A percentile compares a stretch with the other conserved stretches of the same genome.
Conservation (phyloP, 805 yeast species). For the Wickerhamomyces alni region DNA sequence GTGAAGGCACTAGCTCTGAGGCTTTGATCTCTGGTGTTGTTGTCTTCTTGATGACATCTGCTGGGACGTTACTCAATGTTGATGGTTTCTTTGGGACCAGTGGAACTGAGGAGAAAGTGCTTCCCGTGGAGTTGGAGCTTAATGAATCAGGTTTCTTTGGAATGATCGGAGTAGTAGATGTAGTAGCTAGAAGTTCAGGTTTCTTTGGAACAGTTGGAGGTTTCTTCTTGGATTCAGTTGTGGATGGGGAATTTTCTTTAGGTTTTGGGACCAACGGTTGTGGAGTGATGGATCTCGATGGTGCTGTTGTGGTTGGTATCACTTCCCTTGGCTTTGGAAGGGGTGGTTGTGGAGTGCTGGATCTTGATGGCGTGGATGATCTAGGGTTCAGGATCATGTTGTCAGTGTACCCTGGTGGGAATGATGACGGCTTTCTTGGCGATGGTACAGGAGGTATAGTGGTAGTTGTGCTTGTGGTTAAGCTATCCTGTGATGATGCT, state of each 20-base stretch:
- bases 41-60: not conserved
- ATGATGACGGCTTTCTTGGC: constrained; percentile 22
- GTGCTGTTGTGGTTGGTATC: no score
- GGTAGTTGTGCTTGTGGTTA: constrained; percentile 3
- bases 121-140: not conserved
- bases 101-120: not conserved
- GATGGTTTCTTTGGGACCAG: constrained; percentile 12
- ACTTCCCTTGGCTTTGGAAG: not conserved
- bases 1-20: no score
- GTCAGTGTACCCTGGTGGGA: constrained; percentile 35
- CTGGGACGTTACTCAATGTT: not conserved
- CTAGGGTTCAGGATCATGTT: constrained; percentile 28
- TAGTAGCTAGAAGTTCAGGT: not conserved
- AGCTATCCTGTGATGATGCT: no score
- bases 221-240: constrained; percentile 7
- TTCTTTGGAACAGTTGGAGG: constrained; percentile 13
- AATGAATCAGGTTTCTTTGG: constrained; percentile 1
- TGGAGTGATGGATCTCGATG: no score
- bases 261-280: no score
- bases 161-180: not conserved
- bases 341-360: constrained; percentile 12
- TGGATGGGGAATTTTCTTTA: constrained; percentile 1
- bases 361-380: constrained; percentile 19
- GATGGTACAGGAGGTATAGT: constrained; percentile 27
- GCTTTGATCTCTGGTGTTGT: no score